Evolutionary conservation across 140 eudicot species (phyloP).

Genomic region (Erigeron philadelphicus): DNA sequence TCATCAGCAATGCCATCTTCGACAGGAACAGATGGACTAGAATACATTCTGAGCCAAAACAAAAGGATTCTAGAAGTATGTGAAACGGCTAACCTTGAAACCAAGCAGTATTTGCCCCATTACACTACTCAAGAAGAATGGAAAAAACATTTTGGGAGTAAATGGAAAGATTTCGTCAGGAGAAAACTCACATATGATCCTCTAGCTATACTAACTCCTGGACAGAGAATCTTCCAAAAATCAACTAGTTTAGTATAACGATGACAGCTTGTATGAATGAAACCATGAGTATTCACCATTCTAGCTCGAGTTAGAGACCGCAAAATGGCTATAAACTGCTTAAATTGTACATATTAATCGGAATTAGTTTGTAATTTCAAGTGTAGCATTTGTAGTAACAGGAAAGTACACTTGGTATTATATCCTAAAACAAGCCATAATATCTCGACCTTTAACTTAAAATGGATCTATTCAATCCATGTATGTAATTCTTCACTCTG

Average conservation of each 20-base stretch:
- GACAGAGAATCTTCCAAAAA: slow-evolving; percentile 72
- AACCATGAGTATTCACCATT: not conserved
- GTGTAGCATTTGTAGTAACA: slow-evolving; percentile 11
- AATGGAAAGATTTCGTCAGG: slow-evolving; percentile 58
- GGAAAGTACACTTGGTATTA: not conserved
- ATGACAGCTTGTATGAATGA: slow-evolving; percentile 1
- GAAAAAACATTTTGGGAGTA: slow-evolving; percentile 74
- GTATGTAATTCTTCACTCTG: too few relatives aligned
- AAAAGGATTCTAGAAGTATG: slow-evolving; percentile 58
- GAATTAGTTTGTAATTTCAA: slow-evolving; percentile 12
- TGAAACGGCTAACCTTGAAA: slow-evolving; percentile 40
- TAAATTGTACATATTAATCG: slow-evolving; percentile 28
- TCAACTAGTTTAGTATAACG: slow-evolving; percentile 31
- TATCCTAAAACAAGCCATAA: too few relatives aligned
- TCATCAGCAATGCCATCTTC: slow-evolving; percentile 81
- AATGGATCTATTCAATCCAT: too few relatives aligned
- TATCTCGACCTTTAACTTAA: too few relatives aligned
- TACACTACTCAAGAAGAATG: slow-evolving; percentile 66
- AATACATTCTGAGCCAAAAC: slow-evolving; percentile 60
- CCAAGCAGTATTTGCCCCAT: slow-evolving; percentile 84
- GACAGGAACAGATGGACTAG: slow-evolving; percentile 64
- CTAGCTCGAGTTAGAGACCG: slow-evolving; percentile 10
- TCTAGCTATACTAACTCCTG: slow-evolving; percentile 80
- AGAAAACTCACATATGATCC: slow-evolving; percentile 81
- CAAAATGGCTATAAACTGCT: slow-evolving; percentile 12